Base-by-base conservation (phyloP, 176 grass and related monocot species). In the Hordeum vulgare region DNA sequence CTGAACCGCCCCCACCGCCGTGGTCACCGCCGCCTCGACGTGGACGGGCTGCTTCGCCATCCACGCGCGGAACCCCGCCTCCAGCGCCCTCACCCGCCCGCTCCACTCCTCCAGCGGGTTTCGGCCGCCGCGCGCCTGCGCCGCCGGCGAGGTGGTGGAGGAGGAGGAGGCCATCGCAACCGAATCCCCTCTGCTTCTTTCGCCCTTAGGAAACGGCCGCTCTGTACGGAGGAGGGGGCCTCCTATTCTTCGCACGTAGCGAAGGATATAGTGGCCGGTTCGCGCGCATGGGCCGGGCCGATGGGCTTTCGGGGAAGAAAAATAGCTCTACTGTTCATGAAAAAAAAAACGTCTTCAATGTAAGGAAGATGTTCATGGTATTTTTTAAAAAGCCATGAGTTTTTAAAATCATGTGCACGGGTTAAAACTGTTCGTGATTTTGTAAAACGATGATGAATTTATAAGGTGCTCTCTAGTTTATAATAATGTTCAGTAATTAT, bases 31-130 rank as follows among this genome's bases (percentile, higher is more conserved):
- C 0, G 92, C 94, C 88, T 97, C 94, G 67, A 97, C 33, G 9
- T 83, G 77, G 51, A 82, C 62, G 12, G 94, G 94, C 88, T 97
- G 94, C 68, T 69, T 59, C 44, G 92, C 84, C 76, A 94, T 91
- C 92, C 94, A 97, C 33, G 74, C 47, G 51, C 80, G 86, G 86
- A 94, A 92, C 13, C 83, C 83, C 31, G 64, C 78, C 86, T 97
- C 94, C 8, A 86, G 67, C 53, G 78, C 83, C 74, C 89, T 85
- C 40, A 85, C 71, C 13, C 83, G 71, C 42, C 77, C 70, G 44
- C 5, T 71, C 86, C 64, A 81, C 44, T 90, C 88, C 73, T 74
- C 86, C 42, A 68, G 56, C 0, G 76, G 78, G 68, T 83, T 75
- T 35, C 53, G 53, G 53, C 71, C 23, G 37, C 83, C 80, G 56